Evolutionary conservation across 116 monocot genomes (phyloP).

Genomic region (Posidonia oceanica): DNA sequence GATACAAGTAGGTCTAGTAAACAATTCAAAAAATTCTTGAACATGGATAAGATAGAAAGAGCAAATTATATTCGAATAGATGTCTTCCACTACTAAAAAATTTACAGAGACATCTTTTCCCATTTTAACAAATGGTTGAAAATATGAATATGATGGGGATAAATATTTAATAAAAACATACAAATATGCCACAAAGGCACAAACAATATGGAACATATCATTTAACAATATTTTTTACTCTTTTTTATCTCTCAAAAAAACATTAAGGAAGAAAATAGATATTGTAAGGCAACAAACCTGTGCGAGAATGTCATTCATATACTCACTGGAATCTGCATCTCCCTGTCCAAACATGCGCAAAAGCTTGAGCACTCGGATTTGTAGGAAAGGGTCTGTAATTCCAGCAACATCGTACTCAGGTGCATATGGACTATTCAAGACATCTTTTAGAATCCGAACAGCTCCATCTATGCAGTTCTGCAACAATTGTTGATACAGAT

Average conservation of each 20-base stretch:
- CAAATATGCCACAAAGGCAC: too few species aligned
- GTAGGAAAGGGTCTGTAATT: slow-evolving; percentile 81
- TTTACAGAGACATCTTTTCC: too few species aligned
- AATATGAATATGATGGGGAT: too few species aligned
- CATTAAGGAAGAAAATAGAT: not conserved
- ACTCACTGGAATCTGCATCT: slow-evolving; percentile 85
- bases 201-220: too few species aligned
- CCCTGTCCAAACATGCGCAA: slow-evolving; percentile 75
- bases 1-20: too few species aligned
- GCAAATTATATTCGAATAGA: too few species aligned
- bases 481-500: not conserved
- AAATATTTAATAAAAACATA: too few species aligned
- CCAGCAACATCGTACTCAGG: slow-evolving; percentile 92
- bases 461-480: slow-evolving; percentile 88
- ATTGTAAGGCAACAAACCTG: slow-evolving; percentile 39
- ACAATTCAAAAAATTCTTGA: too few species aligned
- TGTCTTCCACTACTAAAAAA: too few species aligned
- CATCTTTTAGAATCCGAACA: slow-evolving; percentile 78
- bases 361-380: slow-evolving; percentile 74
- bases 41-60: too few species aligned
- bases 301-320: slow-evolving; percentile 98
- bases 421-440: slow-evolving; percentile 95
- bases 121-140: too few species aligned
- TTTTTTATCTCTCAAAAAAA: not conserved
- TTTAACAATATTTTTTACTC: too few species aligned